Base-by-base conservation (phyloP, 176 grass and related monocot genomes). In the Hyparrhenia diplandra region DNA sequence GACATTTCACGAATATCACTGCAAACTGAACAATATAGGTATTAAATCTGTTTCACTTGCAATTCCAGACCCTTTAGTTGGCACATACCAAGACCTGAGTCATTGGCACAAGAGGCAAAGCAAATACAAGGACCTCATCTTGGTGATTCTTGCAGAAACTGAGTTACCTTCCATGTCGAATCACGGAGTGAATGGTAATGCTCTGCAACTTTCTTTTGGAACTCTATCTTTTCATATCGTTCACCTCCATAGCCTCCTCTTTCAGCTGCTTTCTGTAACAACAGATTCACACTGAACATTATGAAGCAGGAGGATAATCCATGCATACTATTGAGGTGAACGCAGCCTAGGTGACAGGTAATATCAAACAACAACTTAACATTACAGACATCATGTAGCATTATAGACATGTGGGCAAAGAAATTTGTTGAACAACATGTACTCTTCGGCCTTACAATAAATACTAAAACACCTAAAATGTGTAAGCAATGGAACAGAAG, bases 201-300 rank as follows among this genome's bases (percentile, higher is more conserved):
- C 46, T 91, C 78, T 61, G 92, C 90, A 71, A 94, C 95, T 30
- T 85, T 92, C 64, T 90, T 91, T 63, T 98, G 95, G 78, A 98
- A 98, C 68, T 98, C 95, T 30, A 95, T 40, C 78, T 80, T 79
- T 82, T 98, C 92, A 79, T 98, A 98, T 85, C 88, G 92, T 65
- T 98, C 95, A 37, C 25, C 79, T 36, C 95, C 92, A 82, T 95
- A 95, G 39, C 84, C 92, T 84, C 92, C 95, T 89, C 95, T 91
- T 84, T 93, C 90, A 43, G 95, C 86, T 5, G 92, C 95, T 95
- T 93, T 95, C 95, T 98, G 82, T 76, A 88, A 88, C 24, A 85
- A 64, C 3, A 76, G 8, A 64, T 39, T 41, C 21, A n/a, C 20
- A 69, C 51, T 16, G 71, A 69, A 11, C 12, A 8, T 76, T 51